Conservation (phyloP, 441 rosid species). For the Hura crepitans region DNA sequence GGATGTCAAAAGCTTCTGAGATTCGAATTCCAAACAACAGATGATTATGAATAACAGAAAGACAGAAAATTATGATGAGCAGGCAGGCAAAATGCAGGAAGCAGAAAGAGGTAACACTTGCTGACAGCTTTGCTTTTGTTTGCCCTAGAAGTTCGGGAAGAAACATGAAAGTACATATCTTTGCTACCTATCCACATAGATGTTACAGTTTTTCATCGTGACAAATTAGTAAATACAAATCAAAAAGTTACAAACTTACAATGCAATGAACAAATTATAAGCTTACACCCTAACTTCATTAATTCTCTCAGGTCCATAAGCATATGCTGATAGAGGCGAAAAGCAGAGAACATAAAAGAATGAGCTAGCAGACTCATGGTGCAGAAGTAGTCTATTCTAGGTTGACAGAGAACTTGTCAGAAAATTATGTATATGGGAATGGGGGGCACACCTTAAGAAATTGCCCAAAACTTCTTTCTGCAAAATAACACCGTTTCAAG, state of each 20-base stretch:
- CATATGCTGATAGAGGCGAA: background rate
- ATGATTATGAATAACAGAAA: too few species aligned
- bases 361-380: background rate
- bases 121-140: background rate
- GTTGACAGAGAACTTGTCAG: slow-evolving; percentile 8
- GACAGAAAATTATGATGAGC: too few species aligned
- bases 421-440: background rate
- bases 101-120: too few species aligned
- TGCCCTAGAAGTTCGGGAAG: background rate
- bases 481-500: slow-evolving; percentile 65
- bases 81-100: too few species aligned
- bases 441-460: slow-evolving; percentile 19
- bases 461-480: slow-evolving; percentile 82
- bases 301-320: background rate
- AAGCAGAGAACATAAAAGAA: background rate
- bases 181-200: background rate
- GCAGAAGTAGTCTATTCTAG: slow-evolving; percentile 1
- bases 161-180: too few species aligned
- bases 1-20: too few species aligned
- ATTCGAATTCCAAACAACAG: too few species aligned
- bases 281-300: slow-evolving; percentile 8
- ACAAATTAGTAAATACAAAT: background rate
- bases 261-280: slow-evolving; percentile 10
- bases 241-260: slow-evolving; percentile 5
- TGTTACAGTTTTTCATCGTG: background rate